Percentiles rank a stretch among this genome's conserved stretches.
These are phyloP conservation scores for Komagataea norvegica DNA, from an alignment of 1,139 yeast genomes.

Conservation along the genomic window DNA sequence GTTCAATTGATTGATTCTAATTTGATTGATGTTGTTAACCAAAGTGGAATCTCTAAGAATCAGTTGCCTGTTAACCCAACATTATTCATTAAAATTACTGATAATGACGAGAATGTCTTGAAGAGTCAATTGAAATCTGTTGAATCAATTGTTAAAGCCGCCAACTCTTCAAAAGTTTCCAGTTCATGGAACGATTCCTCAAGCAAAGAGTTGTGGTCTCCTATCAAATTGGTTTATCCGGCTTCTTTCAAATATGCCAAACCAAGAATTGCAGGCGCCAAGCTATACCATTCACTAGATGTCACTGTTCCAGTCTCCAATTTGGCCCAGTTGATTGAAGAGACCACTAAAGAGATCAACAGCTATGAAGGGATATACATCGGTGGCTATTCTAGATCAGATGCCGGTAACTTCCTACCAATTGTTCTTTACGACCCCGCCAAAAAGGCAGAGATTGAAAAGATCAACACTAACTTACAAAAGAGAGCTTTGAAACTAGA, in stretches of 20 bases:
- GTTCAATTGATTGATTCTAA: constrained; percentile 52
- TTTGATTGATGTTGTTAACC: constrained; percentile 60
- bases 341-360: constrained; percentile 51
- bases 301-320: constrained; percentile 79
- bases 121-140: constrained; percentile 51
- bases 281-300: constrained; percentile 75
- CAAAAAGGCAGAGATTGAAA: constrained; percentile 26
- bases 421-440: constrained; percentile 40
- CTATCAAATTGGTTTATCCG: constrained; percentile 80
- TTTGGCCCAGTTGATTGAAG: constrained; percentile 53
- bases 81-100: constrained; percentile 70
- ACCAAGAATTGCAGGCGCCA: constrained; percentile 53
- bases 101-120: constrained; percentile 47
- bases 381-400: constrained; percentile 60
- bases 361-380: constrained; percentile 76
- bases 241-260: constrained; percentile 66
- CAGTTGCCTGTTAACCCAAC: constrained; percentile 73
- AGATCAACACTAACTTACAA: constrained; percentile 31
- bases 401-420: constrained; percentile 60
- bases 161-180: constrained; percentile 46
- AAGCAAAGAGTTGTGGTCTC: constrained; percentile 71
- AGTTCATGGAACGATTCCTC: constrained; percentile 60
- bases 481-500: constrained; percentile 36
- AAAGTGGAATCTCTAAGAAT: constrained; percentile 49
- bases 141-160: constrained; percentile 43